Base-by-base conservation (phyloP, 345 rosid species). In the Populus alba region DNA sequence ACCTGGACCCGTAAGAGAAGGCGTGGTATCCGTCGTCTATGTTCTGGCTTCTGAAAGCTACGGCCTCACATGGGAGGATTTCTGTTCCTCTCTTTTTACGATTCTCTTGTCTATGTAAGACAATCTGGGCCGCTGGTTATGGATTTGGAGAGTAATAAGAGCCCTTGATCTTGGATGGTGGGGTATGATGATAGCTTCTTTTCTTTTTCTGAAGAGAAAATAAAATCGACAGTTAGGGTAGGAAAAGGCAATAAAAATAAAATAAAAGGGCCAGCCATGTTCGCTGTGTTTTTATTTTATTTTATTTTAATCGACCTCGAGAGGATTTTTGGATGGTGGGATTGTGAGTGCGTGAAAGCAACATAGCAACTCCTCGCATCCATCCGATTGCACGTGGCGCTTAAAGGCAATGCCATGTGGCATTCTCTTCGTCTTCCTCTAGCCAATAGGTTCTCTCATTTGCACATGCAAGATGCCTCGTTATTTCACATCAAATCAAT, bases 381-480 rank as follows among this genome's bases (percentile, higher is more conserved):
- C 75, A 66, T 72, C 17, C 61, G 38, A 61, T n/a, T 4, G 23
- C 71, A 72, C 86, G 87, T 85, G 87, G 79, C 33, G 4, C 69
- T 70, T 66, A n/a, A 0, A 16, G 49, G 37, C 7, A 17, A 35
- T 37, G 83, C 87, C 87, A 87, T 47, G 79, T 83, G 86, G 82
- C 73, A 7, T 11, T 17, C 51, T 10, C 25, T 69, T 69, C n/a
- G 39, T 79, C 2, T 31, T 10, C 17, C 27, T 45, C 68, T 3
- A n/a, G 61, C 87, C 84, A 80, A 80, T 79, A 25, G 67, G 2
- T 35, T 85, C 68, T 49, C 77, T 71, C 70, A 20, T 7, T 67
- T 33, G 87, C 90, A 86, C 90, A 85, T 86, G 89, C 82, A 66
- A 6, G 4, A 9, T 59, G 77, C 29, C 12, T 59, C 66, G 79